Conservation (phyloP, 2,329 filamentous ascomycete species). For the Trichoderma atroviride region DNA sequence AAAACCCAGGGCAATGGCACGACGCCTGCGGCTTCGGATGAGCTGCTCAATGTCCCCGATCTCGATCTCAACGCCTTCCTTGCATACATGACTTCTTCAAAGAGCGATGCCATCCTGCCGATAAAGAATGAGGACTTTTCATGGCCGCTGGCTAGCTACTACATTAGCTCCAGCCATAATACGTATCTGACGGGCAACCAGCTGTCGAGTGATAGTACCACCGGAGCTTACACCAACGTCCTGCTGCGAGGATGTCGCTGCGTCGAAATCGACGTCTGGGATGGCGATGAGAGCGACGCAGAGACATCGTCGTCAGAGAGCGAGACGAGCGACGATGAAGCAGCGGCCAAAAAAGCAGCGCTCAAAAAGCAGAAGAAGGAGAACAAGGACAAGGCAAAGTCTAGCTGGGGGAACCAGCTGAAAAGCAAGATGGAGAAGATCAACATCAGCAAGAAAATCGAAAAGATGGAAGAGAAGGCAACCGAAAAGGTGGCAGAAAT, state of each 20-base stretch:
- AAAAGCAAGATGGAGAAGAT: conserved; percentile 59
- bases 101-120: conserved; percentile 48
- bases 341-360: conserved; percentile 1
- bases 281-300: conserved; percentile 75
- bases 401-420: conserved; percentile 63
- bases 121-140: conserved; percentile 58
- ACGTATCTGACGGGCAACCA: conserved; percentile 91
- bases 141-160: conserved; percentile 85
- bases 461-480: conserved; percentile 35
- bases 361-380: conserved; percentile 45
- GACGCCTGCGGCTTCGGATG: conserved; percentile 35
- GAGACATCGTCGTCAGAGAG: conserved; percentile 65
- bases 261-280: conserved; percentile 95
- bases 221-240: conserved; percentile 83
- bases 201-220: conserved; percentile 82
- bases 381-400: conserved; percentile 50
- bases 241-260: conserved; percentile 84
- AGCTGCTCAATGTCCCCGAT: conserved; percentile 36
- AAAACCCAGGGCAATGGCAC: conserved; percentile 50
- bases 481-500: conserved; percentile 23
- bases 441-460: conserved; percentile 48
- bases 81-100: conserved; percentile 58
- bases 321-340: conserved; percentile 54
- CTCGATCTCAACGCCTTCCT: conserved; percentile 55
- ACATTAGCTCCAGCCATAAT: conserved; percentile 93